These are phyloP conservation scores for Carex sylvatica DNA, from an alignment of 202 grass and related monocot species.

Conservation along the genomic window DNA sequence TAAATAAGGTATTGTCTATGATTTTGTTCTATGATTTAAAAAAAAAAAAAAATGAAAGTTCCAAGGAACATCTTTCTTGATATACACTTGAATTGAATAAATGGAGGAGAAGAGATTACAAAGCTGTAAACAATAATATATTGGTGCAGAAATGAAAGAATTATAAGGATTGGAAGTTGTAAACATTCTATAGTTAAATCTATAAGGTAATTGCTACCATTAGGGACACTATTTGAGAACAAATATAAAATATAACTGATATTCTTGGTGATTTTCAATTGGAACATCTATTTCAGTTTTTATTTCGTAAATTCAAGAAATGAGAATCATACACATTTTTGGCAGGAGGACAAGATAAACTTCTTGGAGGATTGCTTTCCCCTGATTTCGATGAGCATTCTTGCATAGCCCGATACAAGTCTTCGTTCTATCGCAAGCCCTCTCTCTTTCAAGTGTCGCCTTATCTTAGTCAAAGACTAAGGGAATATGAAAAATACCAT, in stretches of 20 bases:
- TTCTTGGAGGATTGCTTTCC: conserved; percentile 55
- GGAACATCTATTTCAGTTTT: background rate
- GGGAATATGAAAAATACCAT: conserved; percentile 51
- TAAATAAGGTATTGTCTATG: background rate
- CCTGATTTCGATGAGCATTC: conserved; percentile 36
- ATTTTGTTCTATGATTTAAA: no score
- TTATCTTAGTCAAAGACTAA: conserved; percentile 32
- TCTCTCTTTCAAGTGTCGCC: conserved; percentile 41
- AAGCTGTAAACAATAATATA: background rate
- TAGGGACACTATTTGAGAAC: background rate
- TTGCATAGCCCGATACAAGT: conserved; percentile 43
- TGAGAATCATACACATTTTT: background rate
- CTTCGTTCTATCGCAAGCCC: conserved; percentile 26
- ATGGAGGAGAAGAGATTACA: background rate
- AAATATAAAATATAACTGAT: background rate
- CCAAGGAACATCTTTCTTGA: background rate
- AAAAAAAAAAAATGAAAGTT: background rate
- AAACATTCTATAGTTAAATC: background rate
- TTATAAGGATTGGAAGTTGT: background rate
- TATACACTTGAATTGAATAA: background rate
- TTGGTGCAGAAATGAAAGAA: background rate
- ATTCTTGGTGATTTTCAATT: background rate
- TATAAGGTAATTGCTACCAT: background rate
- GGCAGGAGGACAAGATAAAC: conserved; percentile 28
- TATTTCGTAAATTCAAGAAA: background rate